These are phyloP conservation scores for Talaromyces sp. DNA, from an alignment of 2,329 filamentous ascomycete species.

Conservation along the genomic window DNA sequence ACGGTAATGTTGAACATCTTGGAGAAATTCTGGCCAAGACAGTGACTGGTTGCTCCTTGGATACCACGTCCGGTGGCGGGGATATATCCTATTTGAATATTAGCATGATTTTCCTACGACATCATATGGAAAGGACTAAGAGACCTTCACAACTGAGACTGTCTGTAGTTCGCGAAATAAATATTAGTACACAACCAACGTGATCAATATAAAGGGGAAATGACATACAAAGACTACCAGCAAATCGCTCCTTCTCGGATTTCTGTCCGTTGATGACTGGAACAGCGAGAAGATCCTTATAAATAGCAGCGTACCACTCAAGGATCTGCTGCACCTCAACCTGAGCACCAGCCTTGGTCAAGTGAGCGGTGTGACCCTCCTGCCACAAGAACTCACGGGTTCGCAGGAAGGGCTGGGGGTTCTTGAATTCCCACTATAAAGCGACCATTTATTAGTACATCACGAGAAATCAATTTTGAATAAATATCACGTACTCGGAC, in stretches of 20 bases:
- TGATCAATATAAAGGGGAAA: no score
- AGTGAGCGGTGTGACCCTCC: conserved; percentile 90
- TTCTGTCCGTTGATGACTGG: conserved; percentile 92
- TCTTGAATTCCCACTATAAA: conserved; percentile 84
- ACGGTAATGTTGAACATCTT: conserved; percentile 99
- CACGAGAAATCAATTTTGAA: background rate
- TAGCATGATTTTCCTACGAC: no score
- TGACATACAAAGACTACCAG: no score
- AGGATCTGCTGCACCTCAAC: conserved; percentile 91
- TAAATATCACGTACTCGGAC: conserved; percentile 55
- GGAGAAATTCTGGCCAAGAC: conserved; percentile 93
- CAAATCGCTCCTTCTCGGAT: conserved; percentile 86
- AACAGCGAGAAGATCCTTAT: conserved; percentile 90
- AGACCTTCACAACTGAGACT: no score
- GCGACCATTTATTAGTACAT: conserved; percentile 59
- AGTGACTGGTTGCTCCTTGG: conserved; percentile 93
- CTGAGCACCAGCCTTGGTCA: conserved; percentile 78
- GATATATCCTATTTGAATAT: conserved; percentile 66
- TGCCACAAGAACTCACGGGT: conserved; percentile 98
- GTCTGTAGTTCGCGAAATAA: no score
- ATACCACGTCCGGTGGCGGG: conserved; percentile 94
- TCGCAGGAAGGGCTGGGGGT: conserved; percentile 80
- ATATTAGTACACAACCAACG: no score
- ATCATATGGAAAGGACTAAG: no score
- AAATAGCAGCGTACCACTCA: conserved; percentile 87